Evolutionary conservation across 306 rosid genomes (phyloP).

Genomic region (Ochetophila trinervis): DNA sequence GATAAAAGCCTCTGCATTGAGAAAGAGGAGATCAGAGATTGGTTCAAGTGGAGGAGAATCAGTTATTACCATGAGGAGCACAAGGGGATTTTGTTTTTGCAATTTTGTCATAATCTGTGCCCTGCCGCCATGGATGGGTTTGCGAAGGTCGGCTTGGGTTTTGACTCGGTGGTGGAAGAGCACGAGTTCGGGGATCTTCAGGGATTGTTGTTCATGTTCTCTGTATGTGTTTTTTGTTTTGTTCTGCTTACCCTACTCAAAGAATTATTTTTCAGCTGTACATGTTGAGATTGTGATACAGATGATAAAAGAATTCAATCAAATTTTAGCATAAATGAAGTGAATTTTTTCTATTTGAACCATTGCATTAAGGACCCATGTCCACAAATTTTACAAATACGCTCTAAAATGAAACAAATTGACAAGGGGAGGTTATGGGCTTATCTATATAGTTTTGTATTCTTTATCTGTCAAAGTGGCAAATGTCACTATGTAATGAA

Average conservation of each 20-base stretch:
- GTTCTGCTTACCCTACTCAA: not conserved
- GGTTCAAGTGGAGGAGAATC: constrained; percentile 69
- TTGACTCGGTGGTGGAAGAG: constrained; percentile 55
- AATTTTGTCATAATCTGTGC: constrained; percentile 39
- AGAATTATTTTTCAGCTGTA: not conserved
- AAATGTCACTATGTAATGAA: not conserved
- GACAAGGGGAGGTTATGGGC: no score
- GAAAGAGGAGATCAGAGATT: constrained; percentile 48
- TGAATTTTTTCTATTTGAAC: not conserved
- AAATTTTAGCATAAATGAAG: not conserved
- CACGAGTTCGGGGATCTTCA: constrained; percentile 68
- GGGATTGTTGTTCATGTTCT: constrained; percentile 93
- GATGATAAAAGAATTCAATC: not conserved
- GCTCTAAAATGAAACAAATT: no score
- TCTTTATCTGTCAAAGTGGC: not conserved
- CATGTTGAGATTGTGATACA: not conserved
- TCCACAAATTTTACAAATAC: not conserved
- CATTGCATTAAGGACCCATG: not conserved
- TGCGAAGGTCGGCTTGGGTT: constrained; percentile 38
- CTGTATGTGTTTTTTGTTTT: constrained; percentile 43
- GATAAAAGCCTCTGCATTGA: constrained; percentile 45
- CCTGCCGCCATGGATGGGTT: constrained; percentile 20
- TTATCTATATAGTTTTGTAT: not conserved
- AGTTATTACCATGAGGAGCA: constrained; percentile 61
- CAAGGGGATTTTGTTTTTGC: constrained; percentile 65